Conservation (phyloP, 306 rosid genomes). For the Quercus gilva region DNA sequence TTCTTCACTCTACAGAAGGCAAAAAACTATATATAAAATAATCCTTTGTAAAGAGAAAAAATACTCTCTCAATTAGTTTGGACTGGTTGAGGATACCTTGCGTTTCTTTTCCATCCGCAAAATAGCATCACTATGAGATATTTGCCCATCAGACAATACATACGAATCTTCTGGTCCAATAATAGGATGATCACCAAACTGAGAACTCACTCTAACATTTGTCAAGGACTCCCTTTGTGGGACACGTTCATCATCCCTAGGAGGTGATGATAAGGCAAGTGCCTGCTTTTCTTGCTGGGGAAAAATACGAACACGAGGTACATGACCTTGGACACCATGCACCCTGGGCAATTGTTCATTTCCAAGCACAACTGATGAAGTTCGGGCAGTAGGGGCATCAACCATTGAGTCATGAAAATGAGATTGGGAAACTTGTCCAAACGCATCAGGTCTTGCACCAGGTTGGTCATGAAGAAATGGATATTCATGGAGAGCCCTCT, state of each 20-base stretch:
- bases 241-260: constrained; percentile 42
- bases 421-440: constrained; percentile 63
- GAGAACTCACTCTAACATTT: constrained; percentile 47
- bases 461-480: constrained; percentile 68
- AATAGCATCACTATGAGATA: constrained; percentile 39
- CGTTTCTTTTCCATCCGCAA: constrained; percentile 73
- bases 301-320: constrained; percentile 60
- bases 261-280: constrained; percentile 56
- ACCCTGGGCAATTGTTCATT: constrained; percentile 68
- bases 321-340: constrained; percentile 62
- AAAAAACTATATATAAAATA: constrained; percentile 21
- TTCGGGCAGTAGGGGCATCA: constrained; percentile 67
- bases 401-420: constrained; percentile 59
- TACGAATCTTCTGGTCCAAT: constrained; percentile 57
- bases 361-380: constrained; percentile 53
- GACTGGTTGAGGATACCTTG: constrained; percentile 56
- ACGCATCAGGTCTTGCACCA: constrained; percentile 54
- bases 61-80: constrained; percentile 2
- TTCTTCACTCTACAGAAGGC: constrained; percentile 65
- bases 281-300: constrained; percentile 68
- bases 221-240: constrained; percentile 56
- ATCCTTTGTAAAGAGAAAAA: constrained; percentile 14
- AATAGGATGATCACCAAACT: constrained; percentile 52
- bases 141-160: constrained; percentile 53
- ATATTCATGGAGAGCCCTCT: constrained; percentile 71